Base-by-base conservation (phyloP, 257 asterid species). In the Paraleonurus japonicus region DNA sequence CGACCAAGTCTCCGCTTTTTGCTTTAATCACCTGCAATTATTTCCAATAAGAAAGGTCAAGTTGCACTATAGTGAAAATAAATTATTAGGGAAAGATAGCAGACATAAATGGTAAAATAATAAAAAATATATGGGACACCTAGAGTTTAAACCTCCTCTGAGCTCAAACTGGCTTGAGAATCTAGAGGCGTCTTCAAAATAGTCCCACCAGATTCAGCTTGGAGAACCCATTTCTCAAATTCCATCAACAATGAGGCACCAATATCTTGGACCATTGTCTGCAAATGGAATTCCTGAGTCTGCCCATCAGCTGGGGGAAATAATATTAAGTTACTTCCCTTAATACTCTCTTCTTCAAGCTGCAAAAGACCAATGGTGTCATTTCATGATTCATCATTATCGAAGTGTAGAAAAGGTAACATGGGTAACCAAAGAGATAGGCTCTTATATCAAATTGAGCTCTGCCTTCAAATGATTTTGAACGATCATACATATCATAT, bases 161-260 rank as follows among this genome's bases (percentile, higher is more conserved):
- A 94, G 90, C 92, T 87, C 69, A 94, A 96, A 84, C 90, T 90
- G 81, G 98, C 95, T 90, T 94, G 98, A 77, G 98, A 94, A 89
- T 94, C 98, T 37, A 94, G 88, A 71, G 98, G 98, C 55, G 98
- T 94, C 87, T 94, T 94, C 77, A 94, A 79, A 80, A 90, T 89
- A 73, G 96, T 94, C 77, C 96, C 97, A 68, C 92, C 85, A 57
- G 98, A 94, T 77, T 94, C 98, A 24, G 96, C 96, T 47, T 88
- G 91, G 60, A 91, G 94, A 68, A 91, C 98, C 89, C 94, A 94
- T 73, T 94, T 94, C 87, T 94, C 98, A 75, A 94, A 94, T 76
- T 94, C 94, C 97, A 94, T 94, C 86, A 94, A 76, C 84, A 94
- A 71, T 24, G 95, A 86, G 76, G 97, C 97, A 58, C 96, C 98